Base-by-base conservation (phyloP, 2,329 filamentous ascomycete genomes). In the Beauveria sp. region DNA sequence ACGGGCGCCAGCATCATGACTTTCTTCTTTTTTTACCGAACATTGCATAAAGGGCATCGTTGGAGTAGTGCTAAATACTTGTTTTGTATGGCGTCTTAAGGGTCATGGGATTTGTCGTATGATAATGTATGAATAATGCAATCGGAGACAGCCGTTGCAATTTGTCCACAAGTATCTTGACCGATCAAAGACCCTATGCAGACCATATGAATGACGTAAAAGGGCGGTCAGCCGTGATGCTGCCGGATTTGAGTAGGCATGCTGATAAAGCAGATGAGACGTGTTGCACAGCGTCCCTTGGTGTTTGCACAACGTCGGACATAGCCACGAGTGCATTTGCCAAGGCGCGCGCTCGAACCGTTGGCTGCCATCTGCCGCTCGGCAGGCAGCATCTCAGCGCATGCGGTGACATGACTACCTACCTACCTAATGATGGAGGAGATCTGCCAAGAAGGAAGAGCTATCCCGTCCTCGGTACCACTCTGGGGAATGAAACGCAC, bases 81-180 rank as follows among this genome's bases (percentile, higher is more conserved):
- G 20, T 46, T 20, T 60, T 52, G 45, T 34, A 31, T 40, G 58
- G 49, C 58, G 50, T 42, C n/a, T 34, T 20, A 46, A 12, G 38
- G 58, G 20, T 38, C 48, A 38, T 51, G 42, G 28, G 50, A 60
- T 60, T 60, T 58, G 20, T 60, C 20, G 50, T 54, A 60, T 46
- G 49, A 53, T 60, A 60, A 48, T 34, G 28, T 54, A 60, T 18
- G 58, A 60, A 54, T 54, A 24, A 54, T 10, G 40, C 57, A 60
- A 38, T 24, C 34, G 22, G 20, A 38, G 5, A 43, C 16, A 40
- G 42, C 42, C 26, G 18, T 31, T 49, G 12, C 26, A 48, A 5
- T 16, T 26, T 26, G 18, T 28, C 10, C 20, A 7, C 38, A 5
- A 48, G 9, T 10, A 10, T 28, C 26, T n/a, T 24, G 14, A 14